Conservation (phyloP, 495 filamentous ascomycete species). For the Polyplosphaeria fusca region DNA sequence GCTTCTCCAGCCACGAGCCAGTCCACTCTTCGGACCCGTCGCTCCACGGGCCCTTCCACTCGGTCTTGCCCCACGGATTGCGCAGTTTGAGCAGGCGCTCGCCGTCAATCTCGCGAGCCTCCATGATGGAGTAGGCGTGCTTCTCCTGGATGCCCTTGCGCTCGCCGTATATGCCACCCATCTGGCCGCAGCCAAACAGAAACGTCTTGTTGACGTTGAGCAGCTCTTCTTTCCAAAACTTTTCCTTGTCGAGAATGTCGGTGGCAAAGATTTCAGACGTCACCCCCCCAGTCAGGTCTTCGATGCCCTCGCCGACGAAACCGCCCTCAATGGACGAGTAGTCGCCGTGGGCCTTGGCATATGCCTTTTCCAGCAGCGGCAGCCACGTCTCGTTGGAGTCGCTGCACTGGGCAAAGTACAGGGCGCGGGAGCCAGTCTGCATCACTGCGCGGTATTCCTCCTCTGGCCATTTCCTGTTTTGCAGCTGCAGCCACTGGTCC, state of each 20-base stretch:
- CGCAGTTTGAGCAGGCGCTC: slow-evolving; percentile 69
- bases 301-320: slow-evolving; percentile 82
- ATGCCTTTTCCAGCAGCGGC: slow-evolving; percentile 90
- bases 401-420: slow-evolving; percentile 85
- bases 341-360: slow-evolving; percentile 92
- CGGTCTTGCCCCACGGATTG: slow-evolving; percentile 86
- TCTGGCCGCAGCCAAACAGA: slow-evolving; percentile 74
- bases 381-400: slow-evolving; percentile 92
- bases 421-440: slow-evolving; percentile 71
- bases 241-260: slow-evolving; percentile 82
- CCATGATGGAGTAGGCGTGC: slow-evolving; percentile 91
- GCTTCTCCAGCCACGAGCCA: slow-evolving; percentile 73
- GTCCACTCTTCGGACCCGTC: slow-evolving; percentile 94
- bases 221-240: slow-evolving; percentile 85
- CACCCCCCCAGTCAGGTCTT: slow-evolving; percentile 90
- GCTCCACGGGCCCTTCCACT: slow-evolving; percentile 56
- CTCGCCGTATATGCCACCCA: slow-evolving; percentile 49
- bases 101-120: slow-evolving; percentile 72
- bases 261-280: slow-evolving; percentile 75
- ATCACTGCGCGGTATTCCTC: slow-evolving; percentile 72
- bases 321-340: slow-evolving; percentile 81
- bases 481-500: slow-evolving; percentile 64
- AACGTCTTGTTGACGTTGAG: slow-evolving; percentile 83
- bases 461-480: slow-evolving; percentile 65
- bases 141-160: slow-evolving; percentile 73